Evolutionary conservation across 768 basidiomycete genomes (phyloP), one percentile per base, ranked within the genome.

Genomic region (Suillus subalutaceus): DNA sequence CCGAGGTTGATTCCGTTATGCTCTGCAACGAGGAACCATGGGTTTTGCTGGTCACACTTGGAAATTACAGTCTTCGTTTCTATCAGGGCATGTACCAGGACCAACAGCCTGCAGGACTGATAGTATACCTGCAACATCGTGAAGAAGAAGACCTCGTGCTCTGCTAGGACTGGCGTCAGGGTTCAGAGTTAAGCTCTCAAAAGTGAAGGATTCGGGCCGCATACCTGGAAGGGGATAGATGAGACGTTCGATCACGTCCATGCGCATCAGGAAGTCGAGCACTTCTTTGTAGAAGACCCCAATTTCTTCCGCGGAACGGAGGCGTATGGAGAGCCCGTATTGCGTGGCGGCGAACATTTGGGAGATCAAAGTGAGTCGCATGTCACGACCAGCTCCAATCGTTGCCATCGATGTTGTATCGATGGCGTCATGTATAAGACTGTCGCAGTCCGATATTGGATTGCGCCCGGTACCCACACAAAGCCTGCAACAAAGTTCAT

Each of bases 381-480:
- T 70, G 37, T 82, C 79, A 43, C 80, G 77, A 13, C 69, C 70
- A 55, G 70, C 46, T 40, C 65, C 35, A 38, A 70, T 67, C 63
- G 63, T 77, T 50, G 65, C 63, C 30, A 68, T 71, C 46, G 68
- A 72, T 13, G 74, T 70, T 5, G 75, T 64, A 18, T 76, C 74
- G 6, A 81, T 69, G 56, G 77, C 68, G 9, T 79, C 76, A 23
- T 73, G 67, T 56, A 77, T 74, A 41, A 76, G 59, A 52, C 64
- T 74, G 40, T 72, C 74, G 32, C 79, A 76, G 56, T 72, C 71
- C 40, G 82, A 81, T 64, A 79, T 76, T 6, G 80, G 77, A n/a
- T 71, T 71, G 37, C 81, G 77, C 13, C 81, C 82, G 5, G 83
- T 82, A 23, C 82, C 83, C 1, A 78, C 57, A 65, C 82, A 83